Base-by-base conservation (phyloP, 257 asterid species). In the Solanum rostratum region DNA sequence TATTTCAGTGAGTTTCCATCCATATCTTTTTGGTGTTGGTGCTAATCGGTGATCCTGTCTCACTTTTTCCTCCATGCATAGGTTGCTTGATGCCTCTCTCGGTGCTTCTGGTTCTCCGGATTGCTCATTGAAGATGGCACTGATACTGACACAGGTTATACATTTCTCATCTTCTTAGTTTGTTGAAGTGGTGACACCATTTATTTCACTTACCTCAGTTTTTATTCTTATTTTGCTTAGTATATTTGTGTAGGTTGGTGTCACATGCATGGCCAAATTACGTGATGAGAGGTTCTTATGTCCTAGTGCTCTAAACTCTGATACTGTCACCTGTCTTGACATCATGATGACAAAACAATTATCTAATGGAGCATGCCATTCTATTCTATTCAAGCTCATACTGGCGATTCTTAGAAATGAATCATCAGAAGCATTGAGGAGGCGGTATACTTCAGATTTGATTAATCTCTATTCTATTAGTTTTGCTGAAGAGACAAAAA, bases 181-280 rank as follows among this genome's bases (percentile, higher is more conserved):
- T 49, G 13, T 78, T 66, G 69, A 39, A 62, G 74, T 55, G 18
- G 41, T 30, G 37, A 45, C 39, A 16, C 81, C 82, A 29, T 33
- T 15, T 29, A 20, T 54, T 46, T 39, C 7, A 76, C 22, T 55
- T 19, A 6, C 54, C 10, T 78, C 24, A 24, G n/a, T 62, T 57
- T 22, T 39, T n/a, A 54, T 68, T 79, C 59, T 46, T 79, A 41
- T 50, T 74, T 82, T 41, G 14, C 81, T 68, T 84, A 24, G 84
- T 79, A 88, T 78, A 57, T 79, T 80, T 89, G 57, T 82, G 71
- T 87, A 97, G 99, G 99, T 97, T 89, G 96, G 92, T 85, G 95
- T 97, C 79, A 97, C 99, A 81, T 95, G 98, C 93, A 95, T 97
- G 97, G 98, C 99, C 52, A 95, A 95, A 83, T 91, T 97, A 65